These are phyloP conservation scores for Coemansia sp. DNA, from an alignment of 192 early-diverging fungal species.

Conservation along the genomic window DNA sequence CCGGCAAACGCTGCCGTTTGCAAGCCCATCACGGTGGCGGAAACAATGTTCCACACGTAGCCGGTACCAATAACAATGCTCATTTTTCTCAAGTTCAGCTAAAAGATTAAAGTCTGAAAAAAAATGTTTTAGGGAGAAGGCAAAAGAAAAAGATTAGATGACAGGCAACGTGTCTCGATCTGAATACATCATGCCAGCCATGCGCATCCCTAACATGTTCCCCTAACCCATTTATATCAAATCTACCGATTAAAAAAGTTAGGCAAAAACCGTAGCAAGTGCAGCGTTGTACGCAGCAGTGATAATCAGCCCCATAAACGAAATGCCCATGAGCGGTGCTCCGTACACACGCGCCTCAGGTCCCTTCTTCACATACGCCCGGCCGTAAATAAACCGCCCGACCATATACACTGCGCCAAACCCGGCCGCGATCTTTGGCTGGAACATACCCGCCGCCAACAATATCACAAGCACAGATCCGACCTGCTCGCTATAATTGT, in stretches of 20 bases:
- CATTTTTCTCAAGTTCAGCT: conserved; percentile 19
- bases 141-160: not conserved
- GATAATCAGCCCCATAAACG: conserved; percentile 22
- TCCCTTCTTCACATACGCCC: conserved; percentile 30
- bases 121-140: not conserved
- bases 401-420: conserved; percentile 38
- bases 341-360: conserved; percentile 37
- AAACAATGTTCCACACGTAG: conserved; percentile 54
- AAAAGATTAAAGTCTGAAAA: not conserved
- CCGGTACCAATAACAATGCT: conserved; percentile 52
- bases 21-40: conserved; percentile 49
- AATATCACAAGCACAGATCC: conserved; percentile 29
- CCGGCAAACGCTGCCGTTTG: conserved; percentile 43
- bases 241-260: not conserved
- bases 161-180: not conserved
- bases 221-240: too few species aligned
- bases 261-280: conserved; percentile 24
- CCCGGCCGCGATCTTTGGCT: conserved; percentile 32
- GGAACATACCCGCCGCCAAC: conserved; percentile 41
- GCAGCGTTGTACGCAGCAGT: conserved; percentile 30
- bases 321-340: conserved; percentile 9
- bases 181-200: too few species aligned
- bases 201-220: too few species aligned
- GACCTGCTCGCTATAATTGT: conserved; percentile 52
- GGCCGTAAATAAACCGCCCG: conserved; percentile 33